Percentiles rank a stretch among this genome's conserved stretches.
Evolutionary conservation across 2,329 filamentous ascomycete genomes (phyloP).

Genomic region (Alternaria ventricosa): DNA sequence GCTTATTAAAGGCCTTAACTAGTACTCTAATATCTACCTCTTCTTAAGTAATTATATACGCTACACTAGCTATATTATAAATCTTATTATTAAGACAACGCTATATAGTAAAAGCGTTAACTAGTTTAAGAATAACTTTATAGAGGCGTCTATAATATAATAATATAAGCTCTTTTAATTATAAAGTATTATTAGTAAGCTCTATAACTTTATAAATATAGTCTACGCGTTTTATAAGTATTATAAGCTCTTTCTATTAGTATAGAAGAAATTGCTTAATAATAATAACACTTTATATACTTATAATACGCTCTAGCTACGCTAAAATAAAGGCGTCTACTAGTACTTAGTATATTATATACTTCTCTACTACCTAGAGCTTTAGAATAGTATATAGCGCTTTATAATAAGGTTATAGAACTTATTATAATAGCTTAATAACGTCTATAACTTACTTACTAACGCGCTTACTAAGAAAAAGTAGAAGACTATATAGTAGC

Average conservation of each 20-base stretch:
- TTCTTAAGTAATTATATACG: background rate
- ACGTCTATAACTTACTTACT: slow-evolving; percentile 1
- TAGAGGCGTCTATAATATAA: background rate
- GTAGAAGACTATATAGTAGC: slow-evolving; percentile 4
- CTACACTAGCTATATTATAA: slow-evolving; percentile 2
- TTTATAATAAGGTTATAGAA: no score
- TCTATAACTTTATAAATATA: slow-evolving; percentile 10
- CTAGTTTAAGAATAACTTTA: background rate
- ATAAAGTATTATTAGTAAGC: slow-evolving; percentile 2
- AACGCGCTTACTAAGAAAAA: slow-evolving; percentile 6
- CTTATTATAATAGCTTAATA: background rate
- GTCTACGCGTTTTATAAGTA: slow-evolving; percentile 3
- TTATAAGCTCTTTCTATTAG: background rate
- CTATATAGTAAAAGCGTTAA: slow-evolving; percentile 6
- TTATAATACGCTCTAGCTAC: slow-evolving; percentile 1
- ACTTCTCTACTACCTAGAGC: no score
- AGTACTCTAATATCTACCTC: background rate
- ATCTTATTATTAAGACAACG: slow-evolving; percentile 1
- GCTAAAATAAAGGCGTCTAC: slow-evolving; percentile 8
- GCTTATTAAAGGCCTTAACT: slow-evolving; percentile 1
- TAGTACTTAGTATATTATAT: no score
- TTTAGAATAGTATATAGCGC: no score
- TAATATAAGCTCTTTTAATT: no score
- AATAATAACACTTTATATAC: background rate
- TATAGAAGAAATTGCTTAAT: background rate